Percentiles rank a stretch among this genome's conserved stretches.
phyloP scores from a whole-genome alignment of 495 filamentous ascomycete genomes.

The Beverwykella pulmonaria region DNA sequence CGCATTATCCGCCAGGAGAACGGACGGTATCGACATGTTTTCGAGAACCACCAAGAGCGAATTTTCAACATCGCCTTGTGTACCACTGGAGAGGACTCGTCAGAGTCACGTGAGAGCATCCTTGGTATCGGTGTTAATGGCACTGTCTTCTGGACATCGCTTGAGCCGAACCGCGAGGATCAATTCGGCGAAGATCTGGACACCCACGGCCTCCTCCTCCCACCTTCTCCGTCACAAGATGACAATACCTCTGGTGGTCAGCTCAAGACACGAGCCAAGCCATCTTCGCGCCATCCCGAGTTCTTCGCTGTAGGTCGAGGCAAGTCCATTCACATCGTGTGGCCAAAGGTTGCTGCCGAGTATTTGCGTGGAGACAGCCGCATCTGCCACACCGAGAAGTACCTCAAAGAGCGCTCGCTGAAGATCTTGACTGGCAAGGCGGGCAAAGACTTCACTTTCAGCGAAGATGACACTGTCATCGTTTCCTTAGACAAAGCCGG shows the following conservation, averaged over 20 bases:
- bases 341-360: slow-evolving; percentile 71
- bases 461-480: slow-evolving; percentile 90
- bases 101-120: slow-evolving; percentile 62
- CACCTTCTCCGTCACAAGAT: slow-evolving; percentile 72
- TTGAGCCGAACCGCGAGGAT: slow-evolving; percentile 46
- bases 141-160: slow-evolving; percentile 85
- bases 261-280: slow-evolving; percentile 91
- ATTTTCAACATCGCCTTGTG: slow-evolving; percentile 92
- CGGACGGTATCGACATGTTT: slow-evolving; percentile 84
- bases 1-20: slow-evolving; percentile 92
- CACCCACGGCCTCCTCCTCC: slow-evolving; percentile 77
- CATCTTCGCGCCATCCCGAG: slow-evolving; percentile 82
- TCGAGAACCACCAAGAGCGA: slow-evolving; percentile 82
- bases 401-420: slow-evolving; percentile 79
- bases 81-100: slow-evolving; percentile 44
- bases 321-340: slow-evolving; percentile 91
- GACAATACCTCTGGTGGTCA: slow-evolving; percentile 83
- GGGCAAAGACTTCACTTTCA: slow-evolving; percentile 96
- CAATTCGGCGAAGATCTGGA: slow-evolving; percentile 60
- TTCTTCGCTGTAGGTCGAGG: slow-evolving; percentile 94
- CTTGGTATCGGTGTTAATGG: slow-evolving; percentile 93
- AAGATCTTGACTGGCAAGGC: slow-evolving; percentile 97
- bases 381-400: slow-evolving; percentile 79
- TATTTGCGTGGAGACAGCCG: slow-evolving; percentile 68
- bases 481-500: slow-evolving; percentile 96